These are phyloP conservation scores for Nakataea oryzae DNA, from an alignment of 2,329 filamentous ascomycete genomes.

Conservation along the genomic window DNA sequence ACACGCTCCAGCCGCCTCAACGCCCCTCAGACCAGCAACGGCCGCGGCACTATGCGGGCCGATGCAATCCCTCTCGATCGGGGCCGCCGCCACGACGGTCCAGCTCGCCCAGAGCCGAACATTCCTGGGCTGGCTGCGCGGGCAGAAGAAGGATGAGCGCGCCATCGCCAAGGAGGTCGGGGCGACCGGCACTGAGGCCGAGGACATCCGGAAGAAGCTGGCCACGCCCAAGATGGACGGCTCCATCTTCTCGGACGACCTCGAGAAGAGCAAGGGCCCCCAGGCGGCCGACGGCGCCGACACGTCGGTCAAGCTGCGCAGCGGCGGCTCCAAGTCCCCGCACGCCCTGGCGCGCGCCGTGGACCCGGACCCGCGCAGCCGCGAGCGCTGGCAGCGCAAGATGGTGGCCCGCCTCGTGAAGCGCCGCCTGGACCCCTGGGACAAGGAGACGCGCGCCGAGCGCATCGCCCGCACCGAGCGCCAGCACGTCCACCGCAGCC, in stretches of 20 bases:
- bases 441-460: slow-evolving; percentile 44
- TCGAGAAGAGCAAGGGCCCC: slow-evolving; percentile 28
- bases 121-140: slow-evolving; percentile 9
- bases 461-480: slow-evolving; percentile 56
- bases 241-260: slow-evolving; percentile 54
- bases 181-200: neutral
- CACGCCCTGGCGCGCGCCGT: slow-evolving; percentile 51
- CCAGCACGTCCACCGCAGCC: slow-evolving; percentile 47
- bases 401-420: slow-evolving; percentile 71
- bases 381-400: slow-evolving; percentile 70
- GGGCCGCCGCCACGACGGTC: neutral
- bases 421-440: slow-evolving; percentile 52
- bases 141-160: slow-evolving; percentile 12
- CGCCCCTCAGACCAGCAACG: slow-evolving; percentile 3
- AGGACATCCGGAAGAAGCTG: slow-evolving; percentile 13
- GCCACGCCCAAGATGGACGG: slow-evolving; percentile 30
- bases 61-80: slow-evolving; percentile 12
- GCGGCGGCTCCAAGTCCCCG: slow-evolving; percentile 25
- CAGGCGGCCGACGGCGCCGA: slow-evolving; percentile 11
- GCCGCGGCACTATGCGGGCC: slow-evolving; percentile 10
- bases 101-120: neutral
- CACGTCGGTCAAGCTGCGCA: neutral
- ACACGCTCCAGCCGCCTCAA: neutral
- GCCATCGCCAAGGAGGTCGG: slow-evolving; percentile 12
- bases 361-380: slow-evolving; percentile 64